Conservation (phyloP, 371 early-diverging fungal genomes). For the Entomophthora muscae region DNA sequence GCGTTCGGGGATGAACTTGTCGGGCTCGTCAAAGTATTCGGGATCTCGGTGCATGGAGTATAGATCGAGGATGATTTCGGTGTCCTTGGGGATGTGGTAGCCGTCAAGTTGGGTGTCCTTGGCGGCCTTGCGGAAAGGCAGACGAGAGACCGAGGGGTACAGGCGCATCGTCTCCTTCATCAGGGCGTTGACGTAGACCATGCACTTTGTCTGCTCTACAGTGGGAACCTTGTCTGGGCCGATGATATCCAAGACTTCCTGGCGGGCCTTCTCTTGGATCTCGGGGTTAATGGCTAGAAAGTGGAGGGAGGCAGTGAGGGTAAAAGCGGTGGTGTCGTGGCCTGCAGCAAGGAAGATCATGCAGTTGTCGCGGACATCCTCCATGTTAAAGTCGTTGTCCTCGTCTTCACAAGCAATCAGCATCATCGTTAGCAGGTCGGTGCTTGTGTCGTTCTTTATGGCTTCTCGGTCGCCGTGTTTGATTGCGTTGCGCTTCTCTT, state of each 20-base stretch:
- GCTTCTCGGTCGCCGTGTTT: neutral
- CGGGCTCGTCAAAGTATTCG: no score
- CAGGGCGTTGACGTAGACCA: no score
- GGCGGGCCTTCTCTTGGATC: conserved; percentile 11
- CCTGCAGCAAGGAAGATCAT: conserved; percentile 11
- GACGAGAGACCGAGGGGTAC: no score
- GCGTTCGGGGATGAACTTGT: no score
- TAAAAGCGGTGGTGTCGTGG: conserved; percentile 19
- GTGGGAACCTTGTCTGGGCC: conserved; percentile 9
- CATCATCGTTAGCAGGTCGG: no score
- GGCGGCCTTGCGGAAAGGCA: neutral
- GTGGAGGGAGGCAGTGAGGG: conserved; percentile 13
- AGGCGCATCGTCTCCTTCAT: no score
- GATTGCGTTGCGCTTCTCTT: no score
- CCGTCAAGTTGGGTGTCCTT: neutral
- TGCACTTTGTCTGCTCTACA: neutral
- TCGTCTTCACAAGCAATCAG: neutral
- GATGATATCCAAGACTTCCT: conserved; percentile 14
- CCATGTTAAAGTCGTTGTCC: neutral
- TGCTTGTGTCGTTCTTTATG: neutral
- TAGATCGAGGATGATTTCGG: no score
- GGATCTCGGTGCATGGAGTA: no score
- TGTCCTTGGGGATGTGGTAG: conserved; percentile 11
- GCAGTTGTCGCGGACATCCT: neutral
- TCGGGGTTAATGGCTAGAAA: conserved; percentile 13